A percentile compares a stretch with the other conserved stretches of the same genome.
phyloP scores from a whole-genome alignment of 2,329 filamentous ascomycete species.

The Verticillium klebahnii region DNA sequence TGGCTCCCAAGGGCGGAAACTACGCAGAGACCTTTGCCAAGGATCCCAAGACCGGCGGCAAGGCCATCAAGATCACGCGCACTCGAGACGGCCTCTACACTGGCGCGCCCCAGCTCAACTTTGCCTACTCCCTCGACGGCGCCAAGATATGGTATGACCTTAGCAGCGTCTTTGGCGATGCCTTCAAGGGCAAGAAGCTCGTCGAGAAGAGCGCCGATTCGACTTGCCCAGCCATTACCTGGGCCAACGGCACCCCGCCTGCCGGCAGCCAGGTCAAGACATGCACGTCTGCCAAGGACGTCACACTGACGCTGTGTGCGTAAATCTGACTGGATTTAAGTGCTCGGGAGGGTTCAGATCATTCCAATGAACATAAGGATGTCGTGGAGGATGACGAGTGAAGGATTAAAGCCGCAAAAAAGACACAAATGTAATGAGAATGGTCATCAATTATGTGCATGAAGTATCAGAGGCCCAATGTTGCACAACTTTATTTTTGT shows the following conservation, averaged over 20 bases:
- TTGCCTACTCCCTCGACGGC: slow-evolving; percentile 32
- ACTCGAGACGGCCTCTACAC: slow-evolving; percentile 30
- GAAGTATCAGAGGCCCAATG: too few relatives aligned
- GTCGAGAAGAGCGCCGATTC: slow-evolving; percentile 20
- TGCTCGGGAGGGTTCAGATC: too few relatives aligned
- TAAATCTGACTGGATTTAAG: neutral
- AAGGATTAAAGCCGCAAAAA: too few relatives aligned
- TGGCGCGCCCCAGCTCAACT: slow-evolving; percentile 33
- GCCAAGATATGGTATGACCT: slow-evolving; percentile 33
- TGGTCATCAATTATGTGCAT: neutral
- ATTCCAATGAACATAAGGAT: too few relatives aligned
- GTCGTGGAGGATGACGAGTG: too few relatives aligned
- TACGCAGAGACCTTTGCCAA: slow-evolving; percentile 27
- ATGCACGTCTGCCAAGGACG: slow-evolving; percentile 25
- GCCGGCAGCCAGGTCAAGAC: slow-evolving; percentile 32
- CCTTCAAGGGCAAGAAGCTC: slow-evolving; percentile 28
- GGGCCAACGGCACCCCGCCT: slow-evolving; percentile 27
- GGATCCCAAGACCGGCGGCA: slow-evolving; percentile 32
- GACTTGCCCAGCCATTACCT: slow-evolving; percentile 29
- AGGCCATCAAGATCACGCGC: slow-evolving; percentile 31
- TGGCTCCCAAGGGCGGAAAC: slow-evolving; percentile 18
- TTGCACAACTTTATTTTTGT: too few relatives aligned
- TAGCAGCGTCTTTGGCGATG: slow-evolving; percentile 33
- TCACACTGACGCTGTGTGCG: slow-evolving; percentile 30
- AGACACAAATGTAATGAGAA: too few relatives aligned